phyloP scores from a whole-genome alignment of 805 yeast species.

The Nakazawaea sp. region DNA sequence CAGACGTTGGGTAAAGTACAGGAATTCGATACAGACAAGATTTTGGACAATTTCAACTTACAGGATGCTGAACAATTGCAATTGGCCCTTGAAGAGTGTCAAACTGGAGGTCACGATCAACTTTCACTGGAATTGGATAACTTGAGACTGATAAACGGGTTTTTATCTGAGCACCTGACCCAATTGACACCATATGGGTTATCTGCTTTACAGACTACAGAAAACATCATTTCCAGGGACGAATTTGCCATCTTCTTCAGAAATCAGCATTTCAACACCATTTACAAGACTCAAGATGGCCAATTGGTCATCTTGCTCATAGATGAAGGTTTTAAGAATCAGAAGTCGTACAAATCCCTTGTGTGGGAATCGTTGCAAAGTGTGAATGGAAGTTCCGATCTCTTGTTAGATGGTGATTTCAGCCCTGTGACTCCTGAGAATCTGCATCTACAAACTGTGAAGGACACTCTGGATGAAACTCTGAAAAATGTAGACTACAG shows the following conservation, averaged over 20 bases:
- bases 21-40: slow-evolving; percentile 16
- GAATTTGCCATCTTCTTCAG: slow-evolving; percentile 71
- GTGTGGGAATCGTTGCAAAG: slow-evolving; percentile 81
- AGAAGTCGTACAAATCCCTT: slow-evolving; percentile 29
- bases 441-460: too few relatives aligned
- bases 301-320: slow-evolving; percentile 68
- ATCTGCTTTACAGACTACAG: slow-evolving; percentile 26
- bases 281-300: slow-evolving; percentile 45
- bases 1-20: slow-evolving; percentile 23
- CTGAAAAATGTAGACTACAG: slow-evolving; percentile 11
- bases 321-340: slow-evolving; percentile 53
- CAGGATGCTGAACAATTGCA: not conserved
- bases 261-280: slow-evolving; percentile 82
- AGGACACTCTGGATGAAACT: not conserved
- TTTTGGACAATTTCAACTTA: slow-evolving; percentile 12
- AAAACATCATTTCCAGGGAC: slow-evolving; percentile 32
- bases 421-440: slow-evolving; percentile 12
- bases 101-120: slow-evolving; percentile 1
- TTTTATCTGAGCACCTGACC: slow-evolving; percentile 57
- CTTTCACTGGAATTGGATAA: not conserved
- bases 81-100: not conserved
- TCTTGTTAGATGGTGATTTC: slow-evolving; percentile 63
- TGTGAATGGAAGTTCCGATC: slow-evolving; percentile 62
- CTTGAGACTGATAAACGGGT: slow-evolving; percentile 27
- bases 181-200: slow-evolving; percentile 75